These are phyloP conservation scores for Annona squamosa DNA, from an alignment of 164 flowering plant genomes.

Conservation along the genomic window DNA sequence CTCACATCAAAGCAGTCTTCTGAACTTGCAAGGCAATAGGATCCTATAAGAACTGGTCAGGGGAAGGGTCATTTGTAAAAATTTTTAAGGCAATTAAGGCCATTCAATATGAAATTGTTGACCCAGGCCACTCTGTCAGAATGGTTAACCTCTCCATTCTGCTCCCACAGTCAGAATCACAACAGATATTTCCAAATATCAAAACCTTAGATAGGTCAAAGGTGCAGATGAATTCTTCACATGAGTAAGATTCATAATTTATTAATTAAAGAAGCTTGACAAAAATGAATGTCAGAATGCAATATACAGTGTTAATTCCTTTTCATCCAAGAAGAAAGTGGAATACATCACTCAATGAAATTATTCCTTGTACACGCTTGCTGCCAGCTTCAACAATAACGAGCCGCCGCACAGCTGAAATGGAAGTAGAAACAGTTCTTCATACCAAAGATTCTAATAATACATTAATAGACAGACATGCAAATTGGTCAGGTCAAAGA, in stretches of 20 bases:
- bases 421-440: background rate
- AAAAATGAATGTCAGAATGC: conserved; percentile 14
- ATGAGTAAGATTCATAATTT: conserved; percentile 14
- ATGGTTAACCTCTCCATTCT: no score
- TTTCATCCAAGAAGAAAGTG: conserved; percentile 31
- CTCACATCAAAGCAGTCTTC: conserved; percentile 24
- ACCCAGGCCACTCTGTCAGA: background rate
- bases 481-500: background rate
- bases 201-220: background rate
- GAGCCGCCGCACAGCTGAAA: conserved; percentile 44
- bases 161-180: background rate
- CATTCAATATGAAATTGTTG: background rate
- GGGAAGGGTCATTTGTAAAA: background rate
- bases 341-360: conserved; percentile 40
- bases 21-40: background rate
- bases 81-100: background rate
- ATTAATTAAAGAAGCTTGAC: conserved; percentile 17
- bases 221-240: background rate
- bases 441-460: background rate
- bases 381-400: conserved; percentile 50
- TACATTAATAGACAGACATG: background rate
- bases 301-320: conserved; percentile 6
- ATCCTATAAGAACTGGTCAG: background rate
- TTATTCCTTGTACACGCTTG: conserved; percentile 60
- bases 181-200: background rate